phyloP scores from a whole-genome alignment of 2,329 filamentous ascomycete genomes.

The Diplocarpon mali region DNA sequence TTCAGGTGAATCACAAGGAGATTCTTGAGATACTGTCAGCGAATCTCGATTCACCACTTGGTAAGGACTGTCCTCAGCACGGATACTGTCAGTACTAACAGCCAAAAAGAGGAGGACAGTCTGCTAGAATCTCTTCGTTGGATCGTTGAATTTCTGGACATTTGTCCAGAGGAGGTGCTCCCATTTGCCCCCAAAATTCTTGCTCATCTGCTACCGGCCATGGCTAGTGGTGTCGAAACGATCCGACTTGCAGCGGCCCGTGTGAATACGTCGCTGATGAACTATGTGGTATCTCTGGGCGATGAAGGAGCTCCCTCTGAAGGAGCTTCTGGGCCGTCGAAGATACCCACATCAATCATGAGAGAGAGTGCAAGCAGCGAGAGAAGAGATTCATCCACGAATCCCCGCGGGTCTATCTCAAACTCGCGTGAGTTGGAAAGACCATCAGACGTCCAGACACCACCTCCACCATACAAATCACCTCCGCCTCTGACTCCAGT shows the following conservation, averaged over 20 bases:
- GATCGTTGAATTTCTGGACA: conserved; percentile 95
- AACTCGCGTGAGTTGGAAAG: conserved; percentile 37
- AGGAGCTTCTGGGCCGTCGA: conserved; percentile 30
- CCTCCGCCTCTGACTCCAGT: conserved; percentile 26
- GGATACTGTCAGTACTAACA: conserved; percentile 8
- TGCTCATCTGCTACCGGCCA: conserved; percentile 82
- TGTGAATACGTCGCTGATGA: conserved; percentile 84
- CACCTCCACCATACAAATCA: conserved; percentile 29
- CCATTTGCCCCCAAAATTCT: conserved; percentile 88
- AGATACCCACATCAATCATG: conserved; percentile 32
- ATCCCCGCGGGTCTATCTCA: conserved; percentile 29
- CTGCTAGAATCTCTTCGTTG: conserved; percentile 83
- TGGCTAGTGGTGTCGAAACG: conserved; percentile 82
- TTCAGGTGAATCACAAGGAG: conserved; percentile 83
- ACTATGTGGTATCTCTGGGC: conserved; percentile 85
- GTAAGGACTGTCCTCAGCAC: conserved; percentile 32
- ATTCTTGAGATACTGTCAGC: conserved; percentile 86
- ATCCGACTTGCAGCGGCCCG: conserved; percentile 80
- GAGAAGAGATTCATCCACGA: conserved; percentile 24
- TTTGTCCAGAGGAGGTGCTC: conserved; percentile 92
- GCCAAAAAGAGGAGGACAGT: conserved; percentile 69
- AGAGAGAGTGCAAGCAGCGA: conserved; percentile 26
- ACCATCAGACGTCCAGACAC: conserved; percentile 42
- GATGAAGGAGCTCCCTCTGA: conserved; percentile 43
- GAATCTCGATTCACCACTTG: conserved; percentile 72